A percentile compares a stretch with the other conserved stretches of the same genome.
phyloP scores from a whole-genome alignment of 2,329 filamentous ascomycete genomes.

The Coniochaeta prunicola region DNA sequence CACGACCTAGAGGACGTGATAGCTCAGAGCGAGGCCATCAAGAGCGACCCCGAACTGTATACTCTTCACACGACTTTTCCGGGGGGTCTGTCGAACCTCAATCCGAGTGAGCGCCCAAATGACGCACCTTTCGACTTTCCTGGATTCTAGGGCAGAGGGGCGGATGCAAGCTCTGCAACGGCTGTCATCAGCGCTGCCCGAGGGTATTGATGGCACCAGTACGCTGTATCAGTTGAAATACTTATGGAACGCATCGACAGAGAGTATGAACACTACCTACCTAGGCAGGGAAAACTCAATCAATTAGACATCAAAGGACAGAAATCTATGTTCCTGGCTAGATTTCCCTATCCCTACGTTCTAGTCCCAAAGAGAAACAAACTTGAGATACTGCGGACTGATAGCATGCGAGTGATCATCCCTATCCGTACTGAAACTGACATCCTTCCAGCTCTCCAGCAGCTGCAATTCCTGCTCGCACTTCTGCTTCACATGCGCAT shows the following conservation, averaged over 20 bases:
- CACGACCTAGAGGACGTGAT: constrained; percentile 22
- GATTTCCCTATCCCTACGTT: too few relatives aligned
- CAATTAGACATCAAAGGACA: too few relatives aligned
- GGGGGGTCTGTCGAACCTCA: constrained; percentile 10
- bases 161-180: too few relatives aligned
- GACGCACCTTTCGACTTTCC: constrained; percentile 11
- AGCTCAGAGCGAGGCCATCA: constrained; percentile 13
- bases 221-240: too few relatives aligned
- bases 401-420: not conserved
- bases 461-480: constrained; percentile 13
- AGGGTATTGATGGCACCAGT: too few relatives aligned
- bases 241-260: too few relatives aligned
- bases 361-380: not conserved
- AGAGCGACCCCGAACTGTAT: constrained; percentile 15
- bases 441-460: constrained; percentile 15
- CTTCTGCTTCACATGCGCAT: constrained; percentile 15
- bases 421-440: constrained; percentile 5
- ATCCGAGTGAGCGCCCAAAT: constrained; percentile 3
- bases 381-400: not conserved
- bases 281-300: too few relatives aligned
- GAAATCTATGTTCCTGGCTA: too few relatives aligned
- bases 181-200: too few relatives aligned
- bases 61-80: constrained; percentile 18
- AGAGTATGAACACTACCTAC: too few relatives aligned
- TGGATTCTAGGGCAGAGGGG: constrained; percentile 5